phyloP scores from a whole-genome alignment of 140 eudicot genomes.

The Bidens hawaiensis region DNA sequence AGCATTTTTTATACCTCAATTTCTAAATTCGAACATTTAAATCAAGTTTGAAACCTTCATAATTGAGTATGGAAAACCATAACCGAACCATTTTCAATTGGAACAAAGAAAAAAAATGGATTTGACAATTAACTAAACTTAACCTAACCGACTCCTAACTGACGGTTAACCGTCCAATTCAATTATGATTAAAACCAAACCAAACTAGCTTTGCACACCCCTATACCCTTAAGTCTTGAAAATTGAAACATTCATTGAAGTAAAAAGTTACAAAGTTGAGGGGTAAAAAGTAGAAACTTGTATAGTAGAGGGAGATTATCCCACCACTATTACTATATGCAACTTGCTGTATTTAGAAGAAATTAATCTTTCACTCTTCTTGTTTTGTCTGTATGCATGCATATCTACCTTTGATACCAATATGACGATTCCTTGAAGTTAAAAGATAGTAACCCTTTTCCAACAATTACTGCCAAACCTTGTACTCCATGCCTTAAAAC shows the following conservation, averaged over 20 bases:
- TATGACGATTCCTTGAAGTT: slow-evolving; percentile 17
- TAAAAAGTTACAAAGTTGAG: not conserved
- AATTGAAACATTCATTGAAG: not conserved
- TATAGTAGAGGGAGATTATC: slow-evolving; percentile 1
- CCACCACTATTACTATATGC: not conserved
- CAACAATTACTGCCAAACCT: not conserved
- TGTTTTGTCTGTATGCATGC: slow-evolving; percentile 36
- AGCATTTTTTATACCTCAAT: too few relatives aligned
- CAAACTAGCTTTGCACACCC: too few relatives aligned
- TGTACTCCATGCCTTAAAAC: slow-evolving; percentile 18
- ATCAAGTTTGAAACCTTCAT: too few relatives aligned
- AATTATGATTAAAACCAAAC: too few relatives aligned
- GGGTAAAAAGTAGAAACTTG: not conserved
- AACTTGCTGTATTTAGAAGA: slow-evolving; percentile 20
- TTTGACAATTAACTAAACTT: too few relatives aligned
- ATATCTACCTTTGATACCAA: slow-evolving; percentile 21
- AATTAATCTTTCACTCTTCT: slow-evolving; percentile 22
- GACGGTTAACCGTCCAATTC: too few relatives aligned
- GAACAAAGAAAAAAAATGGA: too few relatives aligned
- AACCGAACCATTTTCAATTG: too few relatives aligned
- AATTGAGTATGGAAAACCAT: too few relatives aligned
- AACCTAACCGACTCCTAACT: too few relatives aligned
- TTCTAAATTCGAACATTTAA: too few relatives aligned
- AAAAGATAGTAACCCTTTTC: slow-evolving; percentile 30
- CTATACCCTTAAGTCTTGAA: too few relatives aligned